Evolutionary conservation across 371 early-diverging fungal genomes (phyloP), one percentile per base, ranked within the genome.

Genomic region (Entomophthora muscae): DNA sequence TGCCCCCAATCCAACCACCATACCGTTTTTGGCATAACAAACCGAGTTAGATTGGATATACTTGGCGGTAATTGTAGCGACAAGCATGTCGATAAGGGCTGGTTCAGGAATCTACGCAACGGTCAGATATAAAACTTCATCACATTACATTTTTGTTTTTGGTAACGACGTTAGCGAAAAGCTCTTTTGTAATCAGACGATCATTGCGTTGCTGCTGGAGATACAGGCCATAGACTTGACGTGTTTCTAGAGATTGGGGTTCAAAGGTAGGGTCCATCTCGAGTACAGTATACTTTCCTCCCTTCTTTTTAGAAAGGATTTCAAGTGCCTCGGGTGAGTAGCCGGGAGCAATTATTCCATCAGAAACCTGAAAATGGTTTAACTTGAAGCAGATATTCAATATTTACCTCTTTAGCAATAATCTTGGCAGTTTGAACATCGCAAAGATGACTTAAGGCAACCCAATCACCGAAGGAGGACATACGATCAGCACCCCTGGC

Each of bases 41-140:
- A 97, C 95, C 52, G 94, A 93, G 84, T 97, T 97, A 68, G 90
- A 89, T 78, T 97, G 96, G 57, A 95, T 94, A 83, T 93, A 97
- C 75, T 97, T 97, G 65, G 94, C 81, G 29, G 96, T 93, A 71
- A 97, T 92, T 7, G 92, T 91, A 17, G 98, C 98, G 32, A 97
- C 96, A 52, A 93, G 80, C 73, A 97, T 72, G 70, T 95, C 95
- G 58, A 85, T 80, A 60, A 84, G 66, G 53, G 88, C 89, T 13
- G 73, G 73, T 64, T 81, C 78, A 29, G 90, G 75, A 51, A 93
- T 65, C 74, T 79, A 71, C 3, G 57, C 53, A 59, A 65, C n/a
- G n/a, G n/a, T 17, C 23, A 3, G 5, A 32, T 2, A 63, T 60
- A 29, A n/a, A 17, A 59, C 24, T n/a, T 52, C 13, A 65, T 29